These are phyloP conservation scores for Piloderma croceum DNA, from an alignment of 768 basidiomycete species.

Conservation along the genomic window DNA sequence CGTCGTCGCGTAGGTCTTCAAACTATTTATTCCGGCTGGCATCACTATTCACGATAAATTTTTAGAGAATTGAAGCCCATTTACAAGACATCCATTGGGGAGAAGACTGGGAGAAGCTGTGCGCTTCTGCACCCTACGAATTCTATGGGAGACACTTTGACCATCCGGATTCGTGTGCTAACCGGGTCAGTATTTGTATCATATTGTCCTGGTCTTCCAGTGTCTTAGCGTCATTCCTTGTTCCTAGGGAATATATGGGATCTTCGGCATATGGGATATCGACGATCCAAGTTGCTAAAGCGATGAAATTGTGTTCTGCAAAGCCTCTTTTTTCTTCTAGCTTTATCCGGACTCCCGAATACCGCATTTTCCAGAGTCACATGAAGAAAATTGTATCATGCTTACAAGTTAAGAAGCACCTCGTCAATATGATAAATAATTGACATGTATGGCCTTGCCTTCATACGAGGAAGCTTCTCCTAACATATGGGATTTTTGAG, in stretches of 20 bases:
- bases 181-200: neutral
- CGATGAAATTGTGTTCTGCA: no score
- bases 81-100: conserved; percentile 19
- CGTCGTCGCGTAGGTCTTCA: conserved; percentile 5
- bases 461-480: no score
- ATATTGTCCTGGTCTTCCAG: neutral
- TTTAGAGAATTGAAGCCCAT: conserved; percentile 20
- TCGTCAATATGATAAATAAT: no score
- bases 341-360: no score
- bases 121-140: conserved; percentile 21
- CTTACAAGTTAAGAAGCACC: no score
- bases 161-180: neutral
- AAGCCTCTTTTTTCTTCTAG: no score
- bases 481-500: no score
- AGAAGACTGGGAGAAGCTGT: conserved; percentile 25
- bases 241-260: neutral
- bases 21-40: neutral
- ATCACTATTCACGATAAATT: neutral
- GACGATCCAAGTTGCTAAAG: neutral
- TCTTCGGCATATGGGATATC: neutral
- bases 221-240: neutral
- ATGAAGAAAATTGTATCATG: no score
- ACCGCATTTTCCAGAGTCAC: no score
- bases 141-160: conserved; percentile 20
- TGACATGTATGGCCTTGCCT: no score